These are phyloP conservation scores for Pyrenophora teres DNA, from an alignment of 2,329 filamentous ascomycete genomes.

Conservation along the genomic window DNA sequence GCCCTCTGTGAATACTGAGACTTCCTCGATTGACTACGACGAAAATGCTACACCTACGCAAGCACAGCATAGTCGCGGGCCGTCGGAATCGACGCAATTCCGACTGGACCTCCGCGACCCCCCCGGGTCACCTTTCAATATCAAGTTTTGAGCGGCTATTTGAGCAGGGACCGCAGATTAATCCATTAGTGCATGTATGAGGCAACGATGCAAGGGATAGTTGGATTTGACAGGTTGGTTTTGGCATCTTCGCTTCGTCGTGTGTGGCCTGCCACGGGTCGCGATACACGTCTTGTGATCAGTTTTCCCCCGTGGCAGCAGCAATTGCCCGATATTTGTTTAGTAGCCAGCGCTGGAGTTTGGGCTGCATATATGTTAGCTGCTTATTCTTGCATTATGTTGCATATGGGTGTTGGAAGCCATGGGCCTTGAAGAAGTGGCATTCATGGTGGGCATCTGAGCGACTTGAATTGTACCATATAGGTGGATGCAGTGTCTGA, in stretches of 20 bases:
- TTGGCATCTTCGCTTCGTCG: conserved; percentile 35
- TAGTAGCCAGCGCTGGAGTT: conserved; percentile 43
- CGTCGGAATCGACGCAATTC: conserved; percentile 41
- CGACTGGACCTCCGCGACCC: conserved; percentile 43
- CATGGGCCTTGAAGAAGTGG: conserved; percentile 14
- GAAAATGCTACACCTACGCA: conserved; percentile 42
- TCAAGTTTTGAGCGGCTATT: conserved; percentile 40
- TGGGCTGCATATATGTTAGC: conserved; percentile 29
- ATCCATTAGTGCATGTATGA: conserved; percentile 20
- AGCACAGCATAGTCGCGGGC: conserved; percentile 38
- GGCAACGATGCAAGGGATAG: conserved; percentile 26
- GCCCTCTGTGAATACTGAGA: conserved; percentile 29
- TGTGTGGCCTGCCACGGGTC: conserved; percentile 36
- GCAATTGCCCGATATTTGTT: conserved; percentile 29
- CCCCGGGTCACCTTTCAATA: conserved; percentile 46
- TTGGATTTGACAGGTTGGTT: conserved; percentile 29
- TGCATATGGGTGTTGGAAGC: conserved; percentile 27
- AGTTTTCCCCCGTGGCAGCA: conserved; percentile 39
- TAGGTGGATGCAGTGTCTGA: conserved; percentile 15
- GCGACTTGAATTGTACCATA: conserved; percentile 31
- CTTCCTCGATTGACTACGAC: conserved; percentile 34
- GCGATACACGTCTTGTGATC: conserved; percentile 42
- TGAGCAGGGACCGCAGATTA: background rate
- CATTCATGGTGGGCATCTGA: conserved; percentile 13
- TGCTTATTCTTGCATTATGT: conserved; percentile 29